Conservation (phyloP, 441 rosid genomes). For the Raphanus hybrid region DNA sequence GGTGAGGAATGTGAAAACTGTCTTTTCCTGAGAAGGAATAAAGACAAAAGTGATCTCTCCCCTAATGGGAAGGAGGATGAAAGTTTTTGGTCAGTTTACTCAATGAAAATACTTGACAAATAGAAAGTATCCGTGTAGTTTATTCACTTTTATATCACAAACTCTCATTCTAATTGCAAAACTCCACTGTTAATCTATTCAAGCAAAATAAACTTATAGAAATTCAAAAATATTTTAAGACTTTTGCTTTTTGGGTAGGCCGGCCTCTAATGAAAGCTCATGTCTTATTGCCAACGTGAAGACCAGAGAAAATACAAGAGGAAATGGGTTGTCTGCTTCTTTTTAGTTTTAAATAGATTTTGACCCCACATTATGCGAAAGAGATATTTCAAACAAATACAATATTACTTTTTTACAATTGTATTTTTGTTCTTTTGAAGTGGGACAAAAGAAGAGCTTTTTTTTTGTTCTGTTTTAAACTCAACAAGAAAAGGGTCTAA, state of each 20-base stretch:
- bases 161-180: no score
- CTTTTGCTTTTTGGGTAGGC: neutral
- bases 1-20: no score
- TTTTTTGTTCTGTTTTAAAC: neutral
- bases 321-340: neutral
- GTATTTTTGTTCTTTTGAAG: neutral
- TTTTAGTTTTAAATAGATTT: neutral
- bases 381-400: slow-evolving; percentile 3
- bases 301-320: slow-evolving; percentile 5
- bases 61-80: no score
- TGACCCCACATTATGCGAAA: neutral
- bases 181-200: neutral
- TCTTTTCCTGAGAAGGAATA: no score
- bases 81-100: no score
- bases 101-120: no score
- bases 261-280: neutral
- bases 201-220: neutral
- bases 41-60: no score
- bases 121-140: no score
- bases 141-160: no score
- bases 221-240: neutral
- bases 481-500: slow-evolving; percentile 4
- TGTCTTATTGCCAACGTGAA: slow-evolving; percentile 1
- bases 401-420: neutral
- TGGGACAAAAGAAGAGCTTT: neutral